Base-by-base conservation (phyloP, 805 yeast genomes). In the Sugiyamaella smithiae region DNA sequence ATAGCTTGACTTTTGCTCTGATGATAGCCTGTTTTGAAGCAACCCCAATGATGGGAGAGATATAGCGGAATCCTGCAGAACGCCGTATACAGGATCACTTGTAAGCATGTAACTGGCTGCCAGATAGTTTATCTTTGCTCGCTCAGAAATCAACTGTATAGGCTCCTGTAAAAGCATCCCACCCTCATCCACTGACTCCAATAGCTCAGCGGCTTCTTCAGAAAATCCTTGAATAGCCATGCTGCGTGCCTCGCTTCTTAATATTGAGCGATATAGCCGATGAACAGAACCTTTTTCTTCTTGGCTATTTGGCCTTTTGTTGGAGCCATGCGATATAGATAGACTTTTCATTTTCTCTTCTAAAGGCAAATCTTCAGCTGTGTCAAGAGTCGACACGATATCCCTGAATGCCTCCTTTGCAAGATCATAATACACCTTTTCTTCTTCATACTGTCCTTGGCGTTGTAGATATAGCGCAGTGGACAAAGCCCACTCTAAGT, bases 11-110 rank as follows among this genome's bases (percentile, higher is more conserved):
- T 16, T 5, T 12, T 6, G 12, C 20, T 11, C 7, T 9, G 20
- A 14, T 3, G 20, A 16, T 12, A 11, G 3, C 5, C 17, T 23
- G 11, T 4, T 19, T 19, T 37, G 28, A 2, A 5, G 12, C 4
- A 12, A 19, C 4, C 24, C 28, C 25, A 23, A 58, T 1, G 75
- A 67, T 0, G 81, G 80, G 7, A 74, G 60, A 0, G 77, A 70
- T 46, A 76, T 60, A 0, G 76, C 78, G 0, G 82, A 75, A 31
- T 78, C 82, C 43, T 69, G 74, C 37, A 78, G 54, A 5, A 73
- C 70, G 3, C 76, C 72, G 40, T 74, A 70, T 26, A 75, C 70
- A 0, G 84, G 82, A 57, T 79, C 81, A 14, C 54, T 52, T 22
- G 41, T 42, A 19, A 65, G 53, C n/a, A 52, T 9, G 12, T 45